phyloP scores from a whole-genome alignment of 345 rosid genomes.

The Hypericum perforatum region DNA sequence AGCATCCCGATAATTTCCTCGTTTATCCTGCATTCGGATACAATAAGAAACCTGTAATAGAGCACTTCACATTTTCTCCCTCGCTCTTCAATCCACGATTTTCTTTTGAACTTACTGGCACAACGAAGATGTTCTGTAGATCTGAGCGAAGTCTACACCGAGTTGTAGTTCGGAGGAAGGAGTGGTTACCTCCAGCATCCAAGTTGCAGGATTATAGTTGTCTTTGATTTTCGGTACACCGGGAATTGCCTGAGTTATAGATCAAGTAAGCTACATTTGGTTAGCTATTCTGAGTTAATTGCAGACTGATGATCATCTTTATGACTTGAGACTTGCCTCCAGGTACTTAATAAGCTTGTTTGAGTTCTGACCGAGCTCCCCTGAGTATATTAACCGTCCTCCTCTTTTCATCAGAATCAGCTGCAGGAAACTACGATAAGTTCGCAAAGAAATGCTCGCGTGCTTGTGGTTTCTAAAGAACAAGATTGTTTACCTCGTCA shows the following conservation, averaged over 20 bases:
- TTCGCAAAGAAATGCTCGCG: no score
- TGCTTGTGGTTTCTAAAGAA: no score
- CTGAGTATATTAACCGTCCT: constrained; percentile 40
- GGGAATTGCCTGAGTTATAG: constrained; percentile 16
- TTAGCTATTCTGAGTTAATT: no score
- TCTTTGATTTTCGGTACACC: constrained; percentile 34
- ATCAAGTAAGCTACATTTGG: neutral
- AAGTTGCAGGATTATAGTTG: constrained; percentile 43
- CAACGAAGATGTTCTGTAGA: constrained; percentile 26
- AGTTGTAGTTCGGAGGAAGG: constrained; percentile 23
- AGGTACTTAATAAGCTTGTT: constrained; percentile 42
- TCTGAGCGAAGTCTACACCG: constrained; percentile 20
- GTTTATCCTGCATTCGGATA: constrained; percentile 12
- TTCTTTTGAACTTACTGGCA: constrained; percentile 18
- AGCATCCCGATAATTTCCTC: constrained; percentile 14
- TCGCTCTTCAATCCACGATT: no score
- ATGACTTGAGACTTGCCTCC: constrained; percentile 26
- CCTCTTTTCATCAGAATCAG: constrained; percentile 55
- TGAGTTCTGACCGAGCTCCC: constrained; percentile 46
- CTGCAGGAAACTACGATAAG: constrained; percentile 18
- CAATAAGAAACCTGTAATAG: no score
- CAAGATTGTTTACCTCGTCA: constrained; percentile 31
- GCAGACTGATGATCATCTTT: neutral
- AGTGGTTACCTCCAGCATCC: constrained; percentile 39
- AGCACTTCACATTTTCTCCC: no score